Base-by-base conservation (phyloP, 305 asterid genomes). In the Fraxinus sp. region DNA sequence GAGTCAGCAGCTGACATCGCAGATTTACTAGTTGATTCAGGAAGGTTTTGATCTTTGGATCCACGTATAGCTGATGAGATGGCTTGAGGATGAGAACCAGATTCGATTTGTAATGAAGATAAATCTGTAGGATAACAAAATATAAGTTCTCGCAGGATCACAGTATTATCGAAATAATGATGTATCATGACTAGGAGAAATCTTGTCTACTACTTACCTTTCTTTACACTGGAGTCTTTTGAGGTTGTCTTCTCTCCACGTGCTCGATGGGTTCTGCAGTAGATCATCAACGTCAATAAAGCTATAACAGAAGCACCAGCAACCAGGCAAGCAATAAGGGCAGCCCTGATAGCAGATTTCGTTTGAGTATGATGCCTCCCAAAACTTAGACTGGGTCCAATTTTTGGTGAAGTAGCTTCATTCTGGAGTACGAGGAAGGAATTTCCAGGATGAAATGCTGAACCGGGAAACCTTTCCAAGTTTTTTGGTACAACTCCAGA, bases 381-480 rank as follows among this genome's bases (percentile, higher is more conserved):
- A 70, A 83, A 59, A 82, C 41, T 84, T 10, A 84, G 26, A 79
- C 79, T 81, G 44, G 82, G 86, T 70, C 87, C 90, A 46, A 85
- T 87, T 68, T 84, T 55, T 4, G 91, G 80, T 14, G 90, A 80
- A 70, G 84, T 18, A 5, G 86, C 84, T 79, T 79, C 87, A 2
- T 85, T 85, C 66, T 92, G 91, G 52, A 92, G 78, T 3, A 82
- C 79, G 16, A 93, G 97, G 84, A 91, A 80, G 84, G 86, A 22
- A 79, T 94, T 94, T 81, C 98, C 98, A 0, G 98, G 98, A 85
- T 85, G 96, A 81, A 94, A 94, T 1, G 98, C 89, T 5, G 97
- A 93, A 80, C 88, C 78, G 76, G 98, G 97, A 80, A 94, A 93
- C 59, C 88, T 89, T 88, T 87, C 88, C 87, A 94, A 87, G 86